A percentile compares a stretch with the other conserved stretches of the same genome.
phyloP scores from a whole-genome alignment of 148 eudicot species.

The Diospyros kaki region DNA sequence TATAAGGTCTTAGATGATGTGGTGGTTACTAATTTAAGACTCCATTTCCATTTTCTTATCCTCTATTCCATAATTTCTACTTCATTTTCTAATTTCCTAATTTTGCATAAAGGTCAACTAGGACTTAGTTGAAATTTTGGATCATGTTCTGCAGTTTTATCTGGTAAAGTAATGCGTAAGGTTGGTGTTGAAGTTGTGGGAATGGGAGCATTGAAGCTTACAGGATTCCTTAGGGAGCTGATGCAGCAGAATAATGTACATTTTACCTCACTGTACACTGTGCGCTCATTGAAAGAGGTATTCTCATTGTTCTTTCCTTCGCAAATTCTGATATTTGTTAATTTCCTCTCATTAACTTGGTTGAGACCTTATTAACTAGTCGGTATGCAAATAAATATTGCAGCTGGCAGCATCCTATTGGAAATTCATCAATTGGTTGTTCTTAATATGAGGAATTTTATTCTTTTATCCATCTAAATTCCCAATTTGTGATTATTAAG shows the following conservation, averaged over 20 bases:
- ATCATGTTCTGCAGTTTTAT: constrained; percentile 48
- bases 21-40: too few relatives aligned
- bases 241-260: constrained; percentile 65
- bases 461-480: too few relatives aligned
- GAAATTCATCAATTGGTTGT: not conserved
- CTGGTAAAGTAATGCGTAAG: constrained; percentile 80
- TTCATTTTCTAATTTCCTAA: not conserved
- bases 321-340: not conserved
- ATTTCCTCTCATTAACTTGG: not conserved
- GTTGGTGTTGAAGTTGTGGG: constrained; percentile 88
- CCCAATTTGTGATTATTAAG: too few relatives aligned
- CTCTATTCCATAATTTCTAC: not conserved
- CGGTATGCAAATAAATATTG: not conserved
- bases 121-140: not conserved
- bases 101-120: constrained; percentile 9
- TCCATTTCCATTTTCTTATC: not conserved
- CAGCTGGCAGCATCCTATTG: not conserved
- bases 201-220: constrained; percentile 82
- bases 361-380: not conserved
- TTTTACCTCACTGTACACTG: constrained; percentile 75
- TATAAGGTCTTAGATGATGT: too few relatives aligned
- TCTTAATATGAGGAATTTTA: not conserved
- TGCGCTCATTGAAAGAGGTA: constrained; percentile 90
- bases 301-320: not conserved
- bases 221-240: constrained; percentile 73